A percentile compares a stretch with the other conserved stretches of the same genome.
phyloP scores from a whole-genome alignment of 2,329 filamentous ascomycete genomes.

The Sordariomycetes sp. region DNA sequence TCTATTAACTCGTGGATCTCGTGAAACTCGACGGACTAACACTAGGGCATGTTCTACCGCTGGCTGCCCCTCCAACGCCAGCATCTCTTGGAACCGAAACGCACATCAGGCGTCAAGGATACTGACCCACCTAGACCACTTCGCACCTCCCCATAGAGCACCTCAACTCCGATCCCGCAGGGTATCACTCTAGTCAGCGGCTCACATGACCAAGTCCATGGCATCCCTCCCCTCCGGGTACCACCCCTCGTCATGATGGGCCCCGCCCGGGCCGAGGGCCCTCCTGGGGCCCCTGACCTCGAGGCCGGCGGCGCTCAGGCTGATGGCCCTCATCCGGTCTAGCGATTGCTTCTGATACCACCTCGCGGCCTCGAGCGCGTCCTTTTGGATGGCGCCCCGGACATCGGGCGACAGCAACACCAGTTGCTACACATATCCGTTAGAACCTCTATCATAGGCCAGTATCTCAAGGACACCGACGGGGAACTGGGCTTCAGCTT shows the following conservation, averaged over 20 bases:
- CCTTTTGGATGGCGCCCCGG: slow-evolving; percentile 55
- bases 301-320: slow-evolving; percentile 60
- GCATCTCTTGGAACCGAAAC: not conserved
- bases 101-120: not conserved
- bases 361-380: slow-evolving; percentile 53
- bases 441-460: slow-evolving; percentile 4
- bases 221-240: slow-evolving; percentile 14
- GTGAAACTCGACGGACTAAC: not conserved
- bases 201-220: slow-evolving; percentile 2
- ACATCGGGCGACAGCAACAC: slow-evolving; percentile 56
- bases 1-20: slow-evolving; percentile 2
- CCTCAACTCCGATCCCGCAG: not conserved
- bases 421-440: slow-evolving; percentile 39
- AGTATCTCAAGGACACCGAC: not conserved
- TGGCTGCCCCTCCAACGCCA: not conserved
- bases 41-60: not conserved
- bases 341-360: slow-evolving; percentile 64
- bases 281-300: slow-evolving; percentile 18
- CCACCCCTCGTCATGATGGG: slow-evolving; percentile 18
- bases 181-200: not conserved
- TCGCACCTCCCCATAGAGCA: not conserved
- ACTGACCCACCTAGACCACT: not conserved
- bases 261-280: slow-evolving; percentile 4
- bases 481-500: not conserved
- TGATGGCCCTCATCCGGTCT: slow-evolving; percentile 65